Evolutionary conservation across 352 stramenopile species (phyloP).

Genomic region (Pelagophyceae sp.): DNA sequence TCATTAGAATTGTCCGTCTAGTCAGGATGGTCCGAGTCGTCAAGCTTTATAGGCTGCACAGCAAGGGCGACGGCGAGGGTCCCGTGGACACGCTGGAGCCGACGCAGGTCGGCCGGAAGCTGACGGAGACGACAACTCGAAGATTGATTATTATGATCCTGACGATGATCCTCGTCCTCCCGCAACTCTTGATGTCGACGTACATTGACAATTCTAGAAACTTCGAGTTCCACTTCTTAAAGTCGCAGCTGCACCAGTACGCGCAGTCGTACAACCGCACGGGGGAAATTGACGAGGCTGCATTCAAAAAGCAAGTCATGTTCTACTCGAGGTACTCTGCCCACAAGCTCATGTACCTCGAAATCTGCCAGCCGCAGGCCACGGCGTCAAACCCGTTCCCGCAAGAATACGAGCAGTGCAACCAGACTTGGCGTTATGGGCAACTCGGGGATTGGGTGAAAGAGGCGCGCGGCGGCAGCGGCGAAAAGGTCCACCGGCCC

Average conservation of each 20-base stretch:
- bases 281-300: slow-evolving; percentile 42
- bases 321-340: slow-evolving; percentile 40
- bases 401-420: neutral
- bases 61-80: neutral
- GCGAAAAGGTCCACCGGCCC: neutral
- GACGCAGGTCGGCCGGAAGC: slow-evolving; percentile 71
- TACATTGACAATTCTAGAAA: slow-evolving; percentile 60
- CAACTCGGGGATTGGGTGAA: neutral
- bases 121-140: slow-evolving; percentile 74
- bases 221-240: slow-evolving; percentile 61
- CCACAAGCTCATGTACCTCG: slow-evolving; percentile 39
- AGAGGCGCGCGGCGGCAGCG: neutral
- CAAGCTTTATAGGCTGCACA: slow-evolving; percentile 41
- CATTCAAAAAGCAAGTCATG: slow-evolving; percentile 42
- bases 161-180: slow-evolving; percentile 40
- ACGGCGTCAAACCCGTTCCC: no score
- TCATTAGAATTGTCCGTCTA: slow-evolving; percentile 75
- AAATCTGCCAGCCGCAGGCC: slow-evolving; percentile 14
- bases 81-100: slow-evolving; percentile 44
- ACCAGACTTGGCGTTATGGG: neutral
- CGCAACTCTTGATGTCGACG: slow-evolving; percentile 45
- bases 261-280: slow-evolving; percentile 65
- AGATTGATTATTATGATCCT: slow-evolving; percentile 64
- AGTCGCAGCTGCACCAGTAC: slow-evolving; percentile 60
- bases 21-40: slow-evolving; percentile 76